These are phyloP conservation scores for Syzygium malaccense DNA, from an alignment of 441 rosid species.

Conservation along the genomic window DNA sequence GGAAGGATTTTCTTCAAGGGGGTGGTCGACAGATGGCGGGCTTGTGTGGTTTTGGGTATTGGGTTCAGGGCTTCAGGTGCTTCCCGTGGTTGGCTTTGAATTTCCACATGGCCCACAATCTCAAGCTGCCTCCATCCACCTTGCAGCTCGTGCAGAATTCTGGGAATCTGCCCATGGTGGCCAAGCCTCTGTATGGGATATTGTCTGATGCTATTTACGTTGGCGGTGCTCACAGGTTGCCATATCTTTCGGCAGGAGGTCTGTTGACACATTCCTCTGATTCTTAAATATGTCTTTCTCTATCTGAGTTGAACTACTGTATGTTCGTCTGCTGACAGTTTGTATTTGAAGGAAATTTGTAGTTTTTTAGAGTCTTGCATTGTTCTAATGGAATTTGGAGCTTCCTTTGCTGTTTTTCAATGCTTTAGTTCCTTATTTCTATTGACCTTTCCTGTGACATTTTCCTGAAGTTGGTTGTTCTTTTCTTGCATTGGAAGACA, in stretches of 20 bases:
- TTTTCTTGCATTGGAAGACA: neutral
- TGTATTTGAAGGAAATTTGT: neutral
- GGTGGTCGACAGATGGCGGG: constrained; percentile 37
- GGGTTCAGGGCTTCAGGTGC: constrained; percentile 80
- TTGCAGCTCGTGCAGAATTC: constrained; percentile 75
- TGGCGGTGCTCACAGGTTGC: constrained; percentile 61
- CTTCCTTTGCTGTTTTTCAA: neutral
- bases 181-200: constrained; percentile 77
- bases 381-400: neutral
- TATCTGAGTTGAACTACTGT: neutral
- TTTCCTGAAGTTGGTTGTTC: neutral
- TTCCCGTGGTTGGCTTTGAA: constrained; percentile 88
- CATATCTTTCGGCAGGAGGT: constrained; percentile 76
- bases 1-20: constrained; percentile 22
- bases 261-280: constrained; percentile 6
- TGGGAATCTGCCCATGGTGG: constrained; percentile 76
- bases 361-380: neutral
- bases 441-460: neutral
- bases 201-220: constrained; percentile 69
- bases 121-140: constrained; percentile 53
- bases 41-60: constrained; percentile 76
- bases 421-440: neutral
- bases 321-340: neutral
- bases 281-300: neutral
- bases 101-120: constrained; percentile 68